A percentile compares a stretch with the other conserved stretches of the same genome.
Conservation (phyloP, 257 asterid genomes). For the Cruciata laevipes region DNA sequence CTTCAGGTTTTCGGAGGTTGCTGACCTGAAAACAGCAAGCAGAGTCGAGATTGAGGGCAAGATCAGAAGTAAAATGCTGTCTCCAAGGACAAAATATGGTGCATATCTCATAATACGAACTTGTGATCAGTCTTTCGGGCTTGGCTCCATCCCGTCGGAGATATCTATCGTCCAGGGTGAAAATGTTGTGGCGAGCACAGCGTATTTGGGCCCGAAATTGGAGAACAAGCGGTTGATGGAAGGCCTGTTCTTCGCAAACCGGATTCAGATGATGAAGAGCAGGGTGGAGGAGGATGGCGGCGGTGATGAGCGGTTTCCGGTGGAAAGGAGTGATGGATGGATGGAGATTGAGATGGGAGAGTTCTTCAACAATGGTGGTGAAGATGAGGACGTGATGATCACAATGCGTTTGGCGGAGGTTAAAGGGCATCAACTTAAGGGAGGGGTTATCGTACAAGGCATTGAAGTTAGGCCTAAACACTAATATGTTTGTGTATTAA, state of each 20-base stretch:
- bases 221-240: conserved; percentile 14
- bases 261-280: conserved; percentile 14
- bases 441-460: conserved; percentile 62
- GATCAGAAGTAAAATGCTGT: conserved; percentile 19
- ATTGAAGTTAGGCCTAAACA: conserved; percentile 60
- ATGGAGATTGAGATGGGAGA: conserved; percentile 33
- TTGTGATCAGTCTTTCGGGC: conserved; percentile 24
- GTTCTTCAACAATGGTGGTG: conserved; percentile 13
- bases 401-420: conserved; percentile 46
- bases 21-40: conserved; percentile 24
- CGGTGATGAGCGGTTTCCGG: conserved; percentile 7
- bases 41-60: conserved; percentile 27
- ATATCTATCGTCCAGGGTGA: neutral
- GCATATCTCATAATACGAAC: conserved; percentile 27
- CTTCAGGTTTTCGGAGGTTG: conserved; percentile 25
- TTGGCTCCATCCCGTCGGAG: conserved; percentile 25
- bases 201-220: conserved; percentile 18
- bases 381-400: conserved; percentile 22
- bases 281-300: conserved; percentile 14
- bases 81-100: conserved; percentile 27
- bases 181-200: conserved; percentile 8
- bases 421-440: conserved; percentile 60
- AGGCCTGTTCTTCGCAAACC: conserved; percentile 19
- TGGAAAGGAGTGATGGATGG: conserved; percentile 33
- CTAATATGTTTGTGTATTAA: neutral